A percentile compares a stretch with the other conserved stretches of the same genome.
Conservation (phyloP, 768 basidiomycete species). For the Macrocybe gigantea region DNA sequence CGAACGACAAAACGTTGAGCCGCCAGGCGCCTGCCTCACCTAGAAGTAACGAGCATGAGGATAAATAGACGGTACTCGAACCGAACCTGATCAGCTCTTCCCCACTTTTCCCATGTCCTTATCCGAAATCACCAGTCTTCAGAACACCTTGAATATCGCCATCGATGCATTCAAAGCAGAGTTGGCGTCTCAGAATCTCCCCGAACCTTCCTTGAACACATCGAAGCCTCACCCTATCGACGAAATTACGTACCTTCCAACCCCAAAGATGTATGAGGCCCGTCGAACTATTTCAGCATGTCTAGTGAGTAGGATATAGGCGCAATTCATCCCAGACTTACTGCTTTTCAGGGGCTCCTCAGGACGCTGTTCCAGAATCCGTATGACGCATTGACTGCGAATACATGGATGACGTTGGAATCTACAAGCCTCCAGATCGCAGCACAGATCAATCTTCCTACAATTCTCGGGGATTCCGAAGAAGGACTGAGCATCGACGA, state of each 20-base stretch:
- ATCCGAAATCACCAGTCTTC: slow-evolving; percentile 33
- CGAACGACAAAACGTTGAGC: no score
- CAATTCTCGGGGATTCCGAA: slow-evolving; percentile 26
- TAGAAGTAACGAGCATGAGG: no score
- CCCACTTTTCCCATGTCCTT: slow-evolving; percentile 17
- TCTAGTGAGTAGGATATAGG: slow-evolving; percentile 15
- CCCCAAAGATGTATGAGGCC: slow-evolving; percentile 30
- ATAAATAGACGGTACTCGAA: no score
- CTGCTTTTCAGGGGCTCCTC: slow-evolving; percentile 21
- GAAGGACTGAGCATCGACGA: slow-evolving; percentile 26
- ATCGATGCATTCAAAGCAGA: slow-evolving; percentile 33
- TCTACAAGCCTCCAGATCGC: slow-evolving; percentile 26
- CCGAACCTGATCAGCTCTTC: background rate
- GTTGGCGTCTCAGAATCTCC: slow-evolving; percentile 25
- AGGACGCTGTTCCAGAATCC: slow-evolving; percentile 29
- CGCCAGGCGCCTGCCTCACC: no score
- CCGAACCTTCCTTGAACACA: slow-evolving; percentile 29
- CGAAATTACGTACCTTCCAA: slow-evolving; percentile 28
- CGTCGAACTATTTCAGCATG: slow-evolving; percentile 27
- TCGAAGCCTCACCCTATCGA: slow-evolving; percentile 30
- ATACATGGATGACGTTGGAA: slow-evolving; percentile 27
- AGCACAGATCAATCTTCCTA: slow-evolving; percentile 27
- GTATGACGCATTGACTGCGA: slow-evolving; percentile 28
- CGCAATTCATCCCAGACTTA: background rate
- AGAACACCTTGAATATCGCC: slow-evolving; percentile 31